Evolutionary conservation across 2,329 filamentous ascomycete species (phyloP), one percentile per base, ranked within the genome.

Genomic region (Fusarium incarnatum): DNA sequence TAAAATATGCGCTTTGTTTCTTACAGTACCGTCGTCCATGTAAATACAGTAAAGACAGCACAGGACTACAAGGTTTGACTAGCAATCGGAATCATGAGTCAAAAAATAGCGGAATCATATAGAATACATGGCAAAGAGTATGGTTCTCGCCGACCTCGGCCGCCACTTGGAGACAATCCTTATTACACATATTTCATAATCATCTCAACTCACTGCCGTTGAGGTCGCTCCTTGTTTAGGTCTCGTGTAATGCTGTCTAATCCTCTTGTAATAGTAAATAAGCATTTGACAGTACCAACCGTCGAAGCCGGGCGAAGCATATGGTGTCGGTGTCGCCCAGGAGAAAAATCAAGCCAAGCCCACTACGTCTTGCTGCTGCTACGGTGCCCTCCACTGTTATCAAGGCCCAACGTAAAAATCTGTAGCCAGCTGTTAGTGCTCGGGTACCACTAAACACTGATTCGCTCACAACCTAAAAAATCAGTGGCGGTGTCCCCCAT

Each of bases 301-400:
- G 59, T 75, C 73, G 70, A 77, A 77, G 58, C 56, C 67, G 42
- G 72, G 73, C 68, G 75, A 77, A 77, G 54, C 62, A 58, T 61
- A 48, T 75, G 68, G 74, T n/a, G 18, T 27, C 22, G 68, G 74
- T n/a, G 18, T 27, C 22, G 15, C 25, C 12, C 27, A 44, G 15
- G 18, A 20, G 28, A 25, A 27, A 64, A 62, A 23, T 34, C n/a
- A 27, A 41, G 52, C 61, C 52, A 63, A 63, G 48, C 48, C 47
- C 34, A 32, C 30, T 47, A 41, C n/a, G 23, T 37, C 34, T 18
- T 27, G 23, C 49, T 52, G 23, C 34, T 28, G 23, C 34, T 40
- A 42, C 30, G 37, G 65, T 62, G 56, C 55, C 48, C 44, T 54
- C 67, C 49, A 67, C 64, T 61, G 64, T 74, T 53, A 75, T 73